These are phyloP conservation scores for Vickermania ingenoplastis DNA, from an alignment of 208 protist species.

Conservation along the genomic window DNA sequence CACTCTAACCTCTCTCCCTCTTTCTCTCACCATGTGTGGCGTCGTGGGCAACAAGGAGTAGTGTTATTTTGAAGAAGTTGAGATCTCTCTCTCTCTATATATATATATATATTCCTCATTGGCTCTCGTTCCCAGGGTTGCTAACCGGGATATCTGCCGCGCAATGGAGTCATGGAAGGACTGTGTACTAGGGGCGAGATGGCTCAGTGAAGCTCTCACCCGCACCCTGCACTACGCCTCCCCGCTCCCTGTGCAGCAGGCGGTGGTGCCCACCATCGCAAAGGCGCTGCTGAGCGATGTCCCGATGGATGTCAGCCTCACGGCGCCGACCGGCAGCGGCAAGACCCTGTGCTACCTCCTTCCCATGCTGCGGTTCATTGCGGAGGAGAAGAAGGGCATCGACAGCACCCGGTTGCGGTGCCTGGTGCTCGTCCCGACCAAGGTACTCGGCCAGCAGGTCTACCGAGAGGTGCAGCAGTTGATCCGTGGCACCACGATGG, in stretches of 20 bases:
- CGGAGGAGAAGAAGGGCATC: conserved; percentile 39
- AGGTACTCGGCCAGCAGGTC: conserved; percentile 74
- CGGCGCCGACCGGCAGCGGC: conserved; percentile 82
- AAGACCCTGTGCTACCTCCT: conserved; percentile 88
- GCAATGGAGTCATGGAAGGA: conserved; percentile 17
- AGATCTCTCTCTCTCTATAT: too few species aligned
- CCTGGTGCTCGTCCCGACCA: conserved; percentile 78
- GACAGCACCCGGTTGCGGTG: conserved; percentile 57
- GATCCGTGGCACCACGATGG: conserved; percentile 56
- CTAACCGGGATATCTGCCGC: too few species aligned
- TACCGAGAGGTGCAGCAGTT: conserved; percentile 51
- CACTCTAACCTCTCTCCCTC: too few species aligned
- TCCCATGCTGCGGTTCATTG: conserved; percentile 56
- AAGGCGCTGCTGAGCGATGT: conserved; percentile 58
- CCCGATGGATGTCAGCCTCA: conserved; percentile 83
- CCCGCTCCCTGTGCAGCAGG: conserved; percentile 76
- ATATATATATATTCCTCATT: too few species aligned
- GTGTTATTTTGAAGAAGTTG: too few species aligned
- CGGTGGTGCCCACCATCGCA: conserved; percentile 56
- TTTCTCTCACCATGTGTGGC: too few species aligned
- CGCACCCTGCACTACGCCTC: conserved; percentile 37
- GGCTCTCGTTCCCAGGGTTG: too few species aligned
- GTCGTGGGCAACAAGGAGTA: too few species aligned
- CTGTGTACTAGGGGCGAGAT: conserved; percentile 22
- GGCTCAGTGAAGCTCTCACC: conserved; percentile 51